phyloP scores from a whole-genome alignment of 2,329 filamentous ascomycete genomes.

The Aspergillus sergii region DNA sequence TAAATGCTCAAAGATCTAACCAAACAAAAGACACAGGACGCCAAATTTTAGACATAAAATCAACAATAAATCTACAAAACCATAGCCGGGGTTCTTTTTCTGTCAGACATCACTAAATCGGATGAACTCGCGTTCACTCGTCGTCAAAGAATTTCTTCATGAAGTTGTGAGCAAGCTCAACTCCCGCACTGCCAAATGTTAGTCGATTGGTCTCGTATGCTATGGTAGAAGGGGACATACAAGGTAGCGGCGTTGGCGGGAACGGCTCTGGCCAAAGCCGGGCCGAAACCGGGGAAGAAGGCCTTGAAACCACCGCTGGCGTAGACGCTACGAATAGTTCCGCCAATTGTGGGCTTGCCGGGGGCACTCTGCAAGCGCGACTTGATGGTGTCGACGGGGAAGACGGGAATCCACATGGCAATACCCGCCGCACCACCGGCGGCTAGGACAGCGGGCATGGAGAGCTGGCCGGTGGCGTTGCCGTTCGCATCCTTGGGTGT shows the following conservation, averaged over 20 bases:
- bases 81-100: background rate
- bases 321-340: constrained; percentile 82
- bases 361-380: constrained; percentile 88
- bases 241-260: constrained; percentile 98
- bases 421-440: constrained; percentile 90
- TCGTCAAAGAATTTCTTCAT: constrained; percentile 50
- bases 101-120: background rate
- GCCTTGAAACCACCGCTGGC: constrained; percentile 79
- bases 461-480: constrained; percentile 74
- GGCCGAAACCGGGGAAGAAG: constrained; percentile 96
- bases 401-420: constrained; percentile 99
- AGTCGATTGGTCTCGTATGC: constrained; percentile 11
- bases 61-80: constrained; percentile 9
- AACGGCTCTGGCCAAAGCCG: constrained; percentile 87
- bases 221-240: constrained; percentile 32
- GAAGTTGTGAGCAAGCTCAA: constrained; percentile 54
- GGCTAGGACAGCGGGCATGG: constrained; percentile 77
- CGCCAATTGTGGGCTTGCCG: constrained; percentile 76
- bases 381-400: constrained; percentile 97
- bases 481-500: constrained; percentile 80
- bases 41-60: background rate
- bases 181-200: constrained; percentile 41
- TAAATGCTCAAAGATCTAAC: constrained; percentile 14
- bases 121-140: background rate
- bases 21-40: constrained; percentile 3